Percentiles rank a stretch among this genome's conserved stretches.
These are phyloP conservation scores for Jasminum sambac DNA, from an alignment of 257 asterid species.

Conservation along the genomic window DNA sequence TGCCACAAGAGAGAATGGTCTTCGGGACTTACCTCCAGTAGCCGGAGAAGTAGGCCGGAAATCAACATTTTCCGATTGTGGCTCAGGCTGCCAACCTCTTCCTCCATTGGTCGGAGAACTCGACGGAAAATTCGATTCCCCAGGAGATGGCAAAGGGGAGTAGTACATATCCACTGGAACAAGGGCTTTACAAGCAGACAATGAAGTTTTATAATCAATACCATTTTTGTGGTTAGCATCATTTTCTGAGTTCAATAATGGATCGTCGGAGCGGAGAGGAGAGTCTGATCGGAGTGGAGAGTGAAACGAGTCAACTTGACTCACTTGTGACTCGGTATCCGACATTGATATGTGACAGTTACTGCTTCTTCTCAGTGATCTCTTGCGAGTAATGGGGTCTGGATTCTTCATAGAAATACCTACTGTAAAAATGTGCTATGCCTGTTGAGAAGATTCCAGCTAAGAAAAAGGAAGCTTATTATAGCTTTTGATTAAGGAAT, in stretches of 20 bases:
- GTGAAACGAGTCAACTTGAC: slow-evolving; percentile 74
- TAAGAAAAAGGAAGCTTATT: neutral
- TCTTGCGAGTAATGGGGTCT: slow-evolving; percentile 32
- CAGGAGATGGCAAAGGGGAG: slow-evolving; percentile 54
- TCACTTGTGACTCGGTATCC: slow-evolving; percentile 77
- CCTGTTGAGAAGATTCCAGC: neutral
- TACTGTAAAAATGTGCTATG: neutral
- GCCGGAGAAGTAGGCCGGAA: slow-evolving; percentile 24
- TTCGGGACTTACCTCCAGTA: slow-evolving; percentile 9
- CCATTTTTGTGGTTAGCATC: slow-evolving; percentile 15
- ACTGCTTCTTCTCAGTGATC: slow-evolving; percentile 42
- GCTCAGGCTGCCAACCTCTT: slow-evolving; percentile 37
- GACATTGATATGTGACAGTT: slow-evolving; percentile 73
- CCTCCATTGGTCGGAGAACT: slow-evolving; percentile 33
- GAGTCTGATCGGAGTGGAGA: slow-evolving; percentile 76
- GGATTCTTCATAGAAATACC: slow-evolving; percentile 39
- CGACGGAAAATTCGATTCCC: slow-evolving; percentile 35
- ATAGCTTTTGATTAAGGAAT: neutral
- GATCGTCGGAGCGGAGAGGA: slow-evolving; percentile 70
- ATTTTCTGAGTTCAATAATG: slow-evolving; percentile 33
- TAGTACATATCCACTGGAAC: slow-evolving; percentile 44
- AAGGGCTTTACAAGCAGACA: slow-evolving; percentile 41
- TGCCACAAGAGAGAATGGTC: slow-evolving; percentile 28
- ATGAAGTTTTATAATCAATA: slow-evolving; percentile 8
- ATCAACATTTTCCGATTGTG: slow-evolving; percentile 38